Conservation (phyloP, 257 asterid species). For the Solanum virginianum region DNA sequence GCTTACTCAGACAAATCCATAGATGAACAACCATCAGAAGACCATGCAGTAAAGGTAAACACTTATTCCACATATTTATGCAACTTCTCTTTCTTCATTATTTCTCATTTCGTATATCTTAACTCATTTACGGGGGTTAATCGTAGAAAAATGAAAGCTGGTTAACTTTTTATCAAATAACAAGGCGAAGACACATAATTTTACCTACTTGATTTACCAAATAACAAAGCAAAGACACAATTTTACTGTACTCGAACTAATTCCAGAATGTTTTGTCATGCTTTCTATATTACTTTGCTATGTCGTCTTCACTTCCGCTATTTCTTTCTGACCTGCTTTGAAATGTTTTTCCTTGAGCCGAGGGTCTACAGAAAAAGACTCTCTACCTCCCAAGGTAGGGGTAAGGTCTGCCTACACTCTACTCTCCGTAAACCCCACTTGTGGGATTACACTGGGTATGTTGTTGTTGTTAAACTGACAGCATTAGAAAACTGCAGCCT, state of each 20-base stretch:
- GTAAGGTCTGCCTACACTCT: background rate
- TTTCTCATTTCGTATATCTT: background rate
- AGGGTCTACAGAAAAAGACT: background rate
- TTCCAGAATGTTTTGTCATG: background rate
- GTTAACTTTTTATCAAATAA: background rate
- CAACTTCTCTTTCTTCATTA: background rate
- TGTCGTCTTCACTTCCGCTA: background rate
- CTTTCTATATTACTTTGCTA: background rate
- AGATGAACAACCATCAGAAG: conserved; percentile 20
- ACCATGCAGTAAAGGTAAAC: conserved; percentile 42
- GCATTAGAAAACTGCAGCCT: background rate
- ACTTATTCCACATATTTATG: background rate
- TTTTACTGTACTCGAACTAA: background rate
- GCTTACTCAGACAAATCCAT: conserved; percentile 17
- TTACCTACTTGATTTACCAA: background rate
- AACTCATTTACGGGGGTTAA: background rate
- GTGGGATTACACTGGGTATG: background rate
- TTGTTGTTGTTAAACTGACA: background rate
- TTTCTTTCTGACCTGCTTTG: background rate
- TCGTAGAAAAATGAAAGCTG: background rate
- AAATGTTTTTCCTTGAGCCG: background rate
- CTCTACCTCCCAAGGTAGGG: background rate
- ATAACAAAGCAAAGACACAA: background rate
- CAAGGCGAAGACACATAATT: background rate
- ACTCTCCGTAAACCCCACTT: background rate